Conservation (phyloP, 139 green algal genomes). For the Chlorella sp. region DNA sequence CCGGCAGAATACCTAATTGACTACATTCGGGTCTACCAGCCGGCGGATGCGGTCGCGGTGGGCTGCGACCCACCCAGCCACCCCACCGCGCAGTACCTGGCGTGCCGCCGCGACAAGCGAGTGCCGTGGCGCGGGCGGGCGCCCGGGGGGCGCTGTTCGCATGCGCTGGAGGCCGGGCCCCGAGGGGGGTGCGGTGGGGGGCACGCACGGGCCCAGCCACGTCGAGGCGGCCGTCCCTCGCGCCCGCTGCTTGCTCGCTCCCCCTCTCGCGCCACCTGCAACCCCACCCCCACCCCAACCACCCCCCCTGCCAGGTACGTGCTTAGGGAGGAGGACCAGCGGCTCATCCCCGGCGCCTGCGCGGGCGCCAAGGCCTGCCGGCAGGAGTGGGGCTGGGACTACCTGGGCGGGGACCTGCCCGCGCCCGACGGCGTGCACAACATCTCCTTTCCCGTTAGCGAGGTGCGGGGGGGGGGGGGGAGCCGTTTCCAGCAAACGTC, state of each 20-base stretch:
- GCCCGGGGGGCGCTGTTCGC: background rate
- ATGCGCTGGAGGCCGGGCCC: background rate
- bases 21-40: conserved; percentile 47
- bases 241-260: background rate
- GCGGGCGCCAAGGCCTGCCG: background rate
- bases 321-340: conserved; percentile 8
- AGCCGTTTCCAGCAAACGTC: too few species aligned
- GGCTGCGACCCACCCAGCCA: conserved; percentile 42
- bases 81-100: conserved; percentile 47
- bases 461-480: too few species aligned
- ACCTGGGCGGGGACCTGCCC: background rate
- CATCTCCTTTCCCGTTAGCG: too few species aligned
- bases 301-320: conserved; percentile 14
- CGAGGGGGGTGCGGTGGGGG: background rate
- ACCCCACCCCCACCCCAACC: background rate
- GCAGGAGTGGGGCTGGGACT: background rate
- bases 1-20: conserved; percentile 22
- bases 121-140: too few species aligned
- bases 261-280: background rate
- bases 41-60: conserved; percentile 21
- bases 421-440: background rate
- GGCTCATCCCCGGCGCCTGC: conserved; percentile 5
- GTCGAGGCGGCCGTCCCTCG: background rate
- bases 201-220: background rate
- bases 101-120: conserved; percentile 23